These are phyloP conservation scores for Leersia perrieri DNA, from an alignment of 176 grass and related monocot species.

Conservation along the genomic window DNA sequence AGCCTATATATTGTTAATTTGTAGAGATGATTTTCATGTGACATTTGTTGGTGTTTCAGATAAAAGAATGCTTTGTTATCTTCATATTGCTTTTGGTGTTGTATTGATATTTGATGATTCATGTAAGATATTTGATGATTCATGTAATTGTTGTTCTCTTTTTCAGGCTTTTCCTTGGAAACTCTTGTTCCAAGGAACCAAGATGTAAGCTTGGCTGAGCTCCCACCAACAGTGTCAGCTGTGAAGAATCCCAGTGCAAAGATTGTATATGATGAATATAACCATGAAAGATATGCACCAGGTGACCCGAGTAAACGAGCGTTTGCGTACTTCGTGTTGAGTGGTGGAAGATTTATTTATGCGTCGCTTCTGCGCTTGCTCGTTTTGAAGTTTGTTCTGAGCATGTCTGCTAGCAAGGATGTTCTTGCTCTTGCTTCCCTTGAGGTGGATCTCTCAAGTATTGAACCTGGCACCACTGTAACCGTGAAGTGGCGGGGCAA, in stretches of 20 bases:
- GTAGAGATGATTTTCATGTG: background rate
- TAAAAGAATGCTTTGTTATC: slow-evolving; percentile 9
- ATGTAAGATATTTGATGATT: slow-evolving; percentile 7
- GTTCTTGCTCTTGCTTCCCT: slow-evolving; percentile 80
- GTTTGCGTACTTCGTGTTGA: slow-evolving; percentile 93
- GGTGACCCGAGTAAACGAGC: slow-evolving; percentile 84
- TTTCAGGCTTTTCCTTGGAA: slow-evolving; percentile 72
- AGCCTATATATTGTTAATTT: background rate
- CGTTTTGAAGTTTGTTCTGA: slow-evolving; percentile 79
- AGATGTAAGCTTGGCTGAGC: slow-evolving; percentile 47
- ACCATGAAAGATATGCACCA: slow-evolving; percentile 72
- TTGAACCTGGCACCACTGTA: slow-evolving; percentile 78
- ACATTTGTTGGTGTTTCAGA: background rate
- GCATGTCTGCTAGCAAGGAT: slow-evolving; percentile 94
- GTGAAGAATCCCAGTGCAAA: slow-evolving; percentile 76
- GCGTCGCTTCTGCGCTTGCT: slow-evolving; percentile 77
- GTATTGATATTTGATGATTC: slow-evolving; percentile 6
- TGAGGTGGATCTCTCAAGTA: slow-evolving; percentile 83
- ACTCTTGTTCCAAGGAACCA: slow-evolving; percentile 66
- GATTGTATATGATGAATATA: slow-evolving; percentile 69
- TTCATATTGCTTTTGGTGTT: background rate
- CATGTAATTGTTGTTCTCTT: background rate
- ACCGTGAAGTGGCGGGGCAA: slow-evolving; percentile 96
- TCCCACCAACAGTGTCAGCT: slow-evolving; percentile 62
- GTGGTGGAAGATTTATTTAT: slow-evolving; percentile 82